Percentiles rank a stretch among this genome's conserved stretches.
These are phyloP conservation scores for Anisogramma anomala DNA, from an alignment of 2,329 filamentous ascomycete genomes.

Conservation along the genomic window DNA sequence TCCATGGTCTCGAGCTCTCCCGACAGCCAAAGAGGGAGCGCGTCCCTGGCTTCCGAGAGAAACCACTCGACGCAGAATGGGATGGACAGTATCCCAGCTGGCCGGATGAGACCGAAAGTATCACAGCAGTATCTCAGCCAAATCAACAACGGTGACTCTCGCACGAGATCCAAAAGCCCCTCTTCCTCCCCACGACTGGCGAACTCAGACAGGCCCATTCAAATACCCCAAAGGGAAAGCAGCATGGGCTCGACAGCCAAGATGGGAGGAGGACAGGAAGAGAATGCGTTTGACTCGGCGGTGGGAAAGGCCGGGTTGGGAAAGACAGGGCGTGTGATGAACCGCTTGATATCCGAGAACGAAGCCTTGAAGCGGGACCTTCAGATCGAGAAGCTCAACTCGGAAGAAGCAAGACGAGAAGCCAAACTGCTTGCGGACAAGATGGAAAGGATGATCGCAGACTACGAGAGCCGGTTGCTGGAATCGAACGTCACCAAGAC, in stretches of 20 bases:
- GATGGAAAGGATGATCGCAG: slow-evolving; percentile 54
- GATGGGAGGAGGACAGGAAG: slow-evolving; percentile 12
- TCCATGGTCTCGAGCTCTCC: slow-evolving; percentile 46
- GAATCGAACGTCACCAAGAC: slow-evolving; percentile 62
- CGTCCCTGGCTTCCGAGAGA: slow-evolving; percentile 30
- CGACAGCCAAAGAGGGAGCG: slow-evolving; percentile 40
- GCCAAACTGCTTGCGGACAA: slow-evolving; percentile 58
- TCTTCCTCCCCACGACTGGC: not conserved
- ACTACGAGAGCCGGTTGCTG: slow-evolving; percentile 58
- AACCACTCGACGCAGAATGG: slow-evolving; percentile 22
- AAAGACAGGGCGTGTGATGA: slow-evolving; percentile 69
- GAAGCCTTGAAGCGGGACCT: slow-evolving; percentile 65
- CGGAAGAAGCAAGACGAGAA: slow-evolving; percentile 60
- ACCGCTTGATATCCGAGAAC: slow-evolving; percentile 70
- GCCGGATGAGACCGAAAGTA: slow-evolving; percentile 26
- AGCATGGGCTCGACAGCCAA: slow-evolving; percentile 13
- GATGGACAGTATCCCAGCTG: slow-evolving; percentile 23
- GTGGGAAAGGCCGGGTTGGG: slow-evolving; percentile 59
- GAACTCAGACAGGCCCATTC: slow-evolving; percentile 15
- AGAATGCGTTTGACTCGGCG: slow-evolving; percentile 45
- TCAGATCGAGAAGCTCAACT: slow-evolving; percentile 50
- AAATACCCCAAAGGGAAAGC: slow-evolving; percentile 20
- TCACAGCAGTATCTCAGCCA: slow-evolving; percentile 9
- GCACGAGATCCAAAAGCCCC: slow-evolving; percentile 11
- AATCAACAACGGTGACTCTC: slow-evolving; percentile 12